Evolutionary conservation across 176 grass and related monocot genomes (phyloP).

Genomic region (Areca catechu): DNA sequence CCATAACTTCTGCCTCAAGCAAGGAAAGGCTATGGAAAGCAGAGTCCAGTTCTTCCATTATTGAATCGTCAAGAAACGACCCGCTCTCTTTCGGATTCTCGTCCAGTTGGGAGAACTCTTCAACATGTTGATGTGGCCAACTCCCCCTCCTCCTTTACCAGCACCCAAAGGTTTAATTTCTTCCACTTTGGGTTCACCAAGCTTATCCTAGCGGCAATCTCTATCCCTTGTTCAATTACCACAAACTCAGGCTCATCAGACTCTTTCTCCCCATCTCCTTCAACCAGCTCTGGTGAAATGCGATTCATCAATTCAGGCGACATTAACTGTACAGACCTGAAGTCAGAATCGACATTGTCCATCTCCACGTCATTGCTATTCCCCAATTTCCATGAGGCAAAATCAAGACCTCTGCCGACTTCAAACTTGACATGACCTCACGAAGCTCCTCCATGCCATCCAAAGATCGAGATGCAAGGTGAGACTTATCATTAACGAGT

Average conservation of each 20-base stretch:
- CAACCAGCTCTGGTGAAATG: conserved; percentile 39
- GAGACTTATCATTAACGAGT: too few relatives aligned
- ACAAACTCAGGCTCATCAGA: conserved; percentile 38
- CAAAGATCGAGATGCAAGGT: conserved; percentile 9
- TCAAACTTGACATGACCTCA: conserved; percentile 52
- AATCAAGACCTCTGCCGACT: conserved; percentile 15
- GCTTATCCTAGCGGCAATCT: conserved; percentile 32
- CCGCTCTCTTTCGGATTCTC: conserved; percentile 4
- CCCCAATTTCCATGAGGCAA: neutral
- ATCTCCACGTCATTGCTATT: neutral
- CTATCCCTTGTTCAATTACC: conserved; percentile 66
- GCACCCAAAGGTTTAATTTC: conserved; percentile 16
- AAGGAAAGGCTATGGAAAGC: conserved; percentile 40
- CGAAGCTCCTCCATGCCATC: conserved; percentile 65
- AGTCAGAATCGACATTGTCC: neutral
- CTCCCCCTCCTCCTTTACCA: conserved; percentile 11
- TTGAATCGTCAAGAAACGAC: conserved; percentile 14
- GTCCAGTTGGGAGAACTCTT: neutral
- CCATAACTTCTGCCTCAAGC: conserved; percentile 39
- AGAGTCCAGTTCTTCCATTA: conserved; percentile 40
- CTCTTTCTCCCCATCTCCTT: conserved; percentile 16
- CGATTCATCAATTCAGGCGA: conserved; percentile 63
- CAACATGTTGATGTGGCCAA: neutral
- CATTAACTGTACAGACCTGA: neutral
- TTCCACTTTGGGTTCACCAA: neutral